Percentiles rank a stretch among this genome's conserved stretches.
Conservation (phyloP, 1,284 basidiomycete species). For the Jaminaea rosea region DNA sequence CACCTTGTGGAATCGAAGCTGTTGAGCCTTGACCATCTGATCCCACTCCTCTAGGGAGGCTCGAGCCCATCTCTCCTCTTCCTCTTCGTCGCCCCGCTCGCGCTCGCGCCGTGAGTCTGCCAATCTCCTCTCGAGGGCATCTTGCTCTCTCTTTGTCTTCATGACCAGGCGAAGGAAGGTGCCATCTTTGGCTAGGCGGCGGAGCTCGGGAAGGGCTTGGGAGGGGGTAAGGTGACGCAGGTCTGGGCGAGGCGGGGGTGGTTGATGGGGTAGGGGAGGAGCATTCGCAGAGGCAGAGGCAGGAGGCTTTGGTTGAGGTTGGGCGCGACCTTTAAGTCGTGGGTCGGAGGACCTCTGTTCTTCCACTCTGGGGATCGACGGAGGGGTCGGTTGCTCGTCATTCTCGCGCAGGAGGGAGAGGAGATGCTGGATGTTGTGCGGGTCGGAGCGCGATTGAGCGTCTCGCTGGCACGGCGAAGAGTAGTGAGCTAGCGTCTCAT, state of each 20-base stretch:
- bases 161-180: background rate
- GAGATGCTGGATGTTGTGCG: conserved; percentile 1
- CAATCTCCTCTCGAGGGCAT: background rate
- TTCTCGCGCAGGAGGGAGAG: background rate
- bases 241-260: background rate
- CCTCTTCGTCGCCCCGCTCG: background rate
- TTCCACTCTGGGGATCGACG: too few species aligned
- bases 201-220: background rate
- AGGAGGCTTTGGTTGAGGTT: too few species aligned
- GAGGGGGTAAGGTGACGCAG: background rate
- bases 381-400: too few species aligned
- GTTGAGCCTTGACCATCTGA: background rate
- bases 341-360: too few species aligned
- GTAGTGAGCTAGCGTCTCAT: too few species aligned
- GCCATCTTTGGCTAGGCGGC: background rate
- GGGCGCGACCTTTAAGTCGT: too few species aligned
- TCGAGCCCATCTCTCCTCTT: background rate
- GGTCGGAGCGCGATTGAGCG: too few species aligned
- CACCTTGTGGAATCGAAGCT: background rate
- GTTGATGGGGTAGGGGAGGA: background rate
- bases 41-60: background rate
- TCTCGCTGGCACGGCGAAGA: too few species aligned
- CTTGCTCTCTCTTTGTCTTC: background rate
- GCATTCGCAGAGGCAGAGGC: background rate
- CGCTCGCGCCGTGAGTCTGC: background rate